phyloP scores from a whole-genome alignment of 192 early-diverging fungal species.

The Backusella morwellensis region DNA sequence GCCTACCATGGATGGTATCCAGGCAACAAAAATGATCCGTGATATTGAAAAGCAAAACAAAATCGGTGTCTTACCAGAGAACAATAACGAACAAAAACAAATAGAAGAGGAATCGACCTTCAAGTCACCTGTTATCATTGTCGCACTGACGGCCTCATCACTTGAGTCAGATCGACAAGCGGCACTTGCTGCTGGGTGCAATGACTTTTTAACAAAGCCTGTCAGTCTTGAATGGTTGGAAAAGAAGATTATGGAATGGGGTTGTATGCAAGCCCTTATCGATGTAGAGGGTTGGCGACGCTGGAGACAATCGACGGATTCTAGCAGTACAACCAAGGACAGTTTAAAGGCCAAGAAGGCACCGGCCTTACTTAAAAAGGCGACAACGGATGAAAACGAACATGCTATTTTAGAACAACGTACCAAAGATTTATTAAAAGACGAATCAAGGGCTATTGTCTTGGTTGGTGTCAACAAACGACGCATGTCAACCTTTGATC shows the following conservation, averaged over 20 bases:
- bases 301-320: constrained; percentile 41
- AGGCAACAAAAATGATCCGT: constrained; percentile 63
- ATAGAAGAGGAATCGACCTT: constrained; percentile 28
- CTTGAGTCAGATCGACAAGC: constrained; percentile 65
- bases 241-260: constrained; percentile 89
- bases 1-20: constrained; percentile 70
- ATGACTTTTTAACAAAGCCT: constrained; percentile 91
- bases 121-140: constrained; percentile 78
- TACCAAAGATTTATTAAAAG: constrained; percentile 5
- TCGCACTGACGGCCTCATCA: constrained; percentile 83
- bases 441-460: constrained; percentile 3
- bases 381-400: constrained; percentile 6
- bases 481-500: background rate
- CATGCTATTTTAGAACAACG: background rate
- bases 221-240: constrained; percentile 81
- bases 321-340: background rate
- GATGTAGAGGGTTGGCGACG: constrained; percentile 73
- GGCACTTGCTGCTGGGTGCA: constrained; percentile 82
- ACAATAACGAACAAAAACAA: background rate
- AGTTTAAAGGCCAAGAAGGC: background rate
- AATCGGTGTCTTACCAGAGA: constrained; percentile 51
- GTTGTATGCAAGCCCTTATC: constrained; percentile 88
- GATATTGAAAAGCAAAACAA: constrained; percentile 49
- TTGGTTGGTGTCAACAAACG: constrained; percentile 1
- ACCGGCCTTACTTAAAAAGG: constrained; percentile 5